These are phyloP conservation scores for Aspergillus sp. DNA, from an alignment of 2,329 filamentous ascomycete species.

Conservation along the genomic window DNA sequence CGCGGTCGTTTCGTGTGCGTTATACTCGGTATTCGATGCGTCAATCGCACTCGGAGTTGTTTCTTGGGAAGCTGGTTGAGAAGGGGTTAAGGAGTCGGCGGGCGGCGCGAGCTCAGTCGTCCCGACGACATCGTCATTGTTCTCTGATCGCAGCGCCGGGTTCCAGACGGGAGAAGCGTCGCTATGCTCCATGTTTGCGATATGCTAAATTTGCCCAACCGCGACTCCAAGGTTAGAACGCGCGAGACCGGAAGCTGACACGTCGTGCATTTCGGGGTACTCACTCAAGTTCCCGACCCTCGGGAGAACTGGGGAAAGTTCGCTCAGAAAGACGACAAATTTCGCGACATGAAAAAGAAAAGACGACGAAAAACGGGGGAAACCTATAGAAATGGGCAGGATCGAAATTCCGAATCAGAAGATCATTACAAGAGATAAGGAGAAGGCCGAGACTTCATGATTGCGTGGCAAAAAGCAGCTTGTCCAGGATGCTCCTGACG, in stretches of 20 bases:
- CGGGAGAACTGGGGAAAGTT: slow-evolving; percentile 1
- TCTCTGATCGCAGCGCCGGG: slow-evolving; percentile 57
- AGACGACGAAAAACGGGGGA: neutral
- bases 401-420: slow-evolving; percentile 6
- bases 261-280: slow-evolving; percentile 6
- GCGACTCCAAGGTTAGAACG: slow-evolving; percentile 14
- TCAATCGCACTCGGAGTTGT: neutral
- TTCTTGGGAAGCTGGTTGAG: neutral
- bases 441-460: slow-evolving; percentile 10
- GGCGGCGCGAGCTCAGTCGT: slow-evolving; percentile 7
- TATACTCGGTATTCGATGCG: neutral
- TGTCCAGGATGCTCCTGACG: slow-evolving; percentile 7
- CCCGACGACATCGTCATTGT: slow-evolving; percentile 23
- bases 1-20: neutral
- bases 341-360: slow-evolving; percentile 6
- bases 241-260: slow-evolving; percentile 1
- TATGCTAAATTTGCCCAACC: slow-evolving; percentile 14
- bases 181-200: slow-evolving; percentile 31
- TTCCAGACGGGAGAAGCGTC: slow-evolving; percentile 54
- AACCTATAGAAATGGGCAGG: neutral
- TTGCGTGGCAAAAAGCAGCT: slow-evolving; percentile 15
- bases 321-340: slow-evolving; percentile 7
- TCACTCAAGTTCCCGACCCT: slow-evolving; percentile 11
- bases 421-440: slow-evolving; percentile 9
- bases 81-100: slow-evolving; percentile 1